Evolutionary conservation across 2,329 filamentous ascomycete genomes (phyloP).

Genomic region (Stenocarpella maydis): DNA sequence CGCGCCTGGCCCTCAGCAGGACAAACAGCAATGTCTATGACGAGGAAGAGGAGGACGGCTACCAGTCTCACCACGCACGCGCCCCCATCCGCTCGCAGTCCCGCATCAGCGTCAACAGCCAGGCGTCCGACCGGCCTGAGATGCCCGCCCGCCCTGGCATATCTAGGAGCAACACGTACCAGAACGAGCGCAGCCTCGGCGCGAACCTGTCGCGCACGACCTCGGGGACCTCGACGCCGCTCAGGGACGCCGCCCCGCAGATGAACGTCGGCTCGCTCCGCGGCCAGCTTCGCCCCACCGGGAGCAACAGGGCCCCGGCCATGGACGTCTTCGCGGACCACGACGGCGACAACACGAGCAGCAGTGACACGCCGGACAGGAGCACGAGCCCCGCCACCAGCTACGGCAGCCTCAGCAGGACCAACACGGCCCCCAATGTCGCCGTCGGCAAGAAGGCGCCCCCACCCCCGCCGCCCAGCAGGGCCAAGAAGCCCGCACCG

Average conservation of each 20-base stretch:
- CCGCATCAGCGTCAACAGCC: slow-evolving; percentile 39
- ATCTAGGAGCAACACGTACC: slow-evolving; percentile 51
- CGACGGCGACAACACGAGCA: slow-evolving; percentile 58
- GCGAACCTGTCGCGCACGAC: slow-evolving; percentile 33
- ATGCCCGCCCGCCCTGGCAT: slow-evolving; percentile 47
- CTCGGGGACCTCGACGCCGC: slow-evolving; percentile 35
- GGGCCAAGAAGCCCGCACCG: slow-evolving; percentile 63
- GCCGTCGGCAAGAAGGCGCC: slow-evolving; percentile 47
- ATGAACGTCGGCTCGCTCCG: slow-evolving; percentile 49
- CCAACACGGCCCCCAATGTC: slow-evolving; percentile 47
- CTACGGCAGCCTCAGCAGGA: slow-evolving; percentile 61
- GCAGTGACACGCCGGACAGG: slow-evolving; percentile 61
- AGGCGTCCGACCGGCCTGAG: slow-evolving; percentile 37
- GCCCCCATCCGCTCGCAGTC: slow-evolving; percentile 54
- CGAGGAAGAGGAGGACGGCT: slow-evolving; percentile 46
- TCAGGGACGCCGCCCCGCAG: slow-evolving; percentile 34
- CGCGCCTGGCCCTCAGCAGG: slow-evolving; percentile 41
- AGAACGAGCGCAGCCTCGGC: slow-evolving; percentile 38
- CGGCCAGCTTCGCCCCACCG: slow-evolving; percentile 54
- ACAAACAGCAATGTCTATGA: slow-evolving; percentile 49
- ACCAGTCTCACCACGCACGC: slow-evolving; percentile 49
- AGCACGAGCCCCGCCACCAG: slow-evolving; percentile 65
- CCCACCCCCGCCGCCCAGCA: slow-evolving; percentile 56
- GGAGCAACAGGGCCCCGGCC: slow-evolving; percentile 48
- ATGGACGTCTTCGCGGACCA: slow-evolving; percentile 57